A percentile compares a stretch with the other conserved stretches of the same genome.
Evolutionary conservation across 108 stramenopile genomes (phyloP).

Genomic region (Pseudonitzschia pungens): DNA sequence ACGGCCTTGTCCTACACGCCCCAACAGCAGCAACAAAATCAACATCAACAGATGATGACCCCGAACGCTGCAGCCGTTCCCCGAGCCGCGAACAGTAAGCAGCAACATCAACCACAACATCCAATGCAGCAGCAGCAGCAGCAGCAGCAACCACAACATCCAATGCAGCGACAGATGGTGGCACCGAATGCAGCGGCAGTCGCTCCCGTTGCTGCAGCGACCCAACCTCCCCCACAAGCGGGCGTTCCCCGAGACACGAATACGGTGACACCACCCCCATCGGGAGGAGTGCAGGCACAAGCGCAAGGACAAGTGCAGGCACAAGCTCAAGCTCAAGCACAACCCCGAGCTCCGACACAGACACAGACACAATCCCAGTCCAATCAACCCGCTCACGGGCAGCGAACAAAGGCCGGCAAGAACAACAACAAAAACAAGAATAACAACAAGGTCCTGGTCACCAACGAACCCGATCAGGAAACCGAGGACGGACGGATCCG

Average conservation of each 20-base stretch:
- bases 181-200: no score
- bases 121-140: background rate
- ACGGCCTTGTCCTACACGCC: no score
- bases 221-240: background rate
- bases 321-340: no score
- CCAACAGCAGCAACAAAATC: no score
- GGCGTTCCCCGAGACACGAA: background rate
- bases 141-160: background rate
- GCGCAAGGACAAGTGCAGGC: background rate
- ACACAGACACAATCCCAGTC: background rate
- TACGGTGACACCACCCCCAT: constrained; percentile 15
- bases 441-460: constrained; percentile 31
- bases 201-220: background rate
- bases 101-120: no score
- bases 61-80: no score
- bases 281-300: background rate
- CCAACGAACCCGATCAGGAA: constrained; percentile 74
- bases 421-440: constrained; percentile 3
- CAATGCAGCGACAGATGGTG: background rate
- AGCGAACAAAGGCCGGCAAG: no score
- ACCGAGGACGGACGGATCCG: constrained; percentile 84
- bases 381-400: background rate
- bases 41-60: no score
- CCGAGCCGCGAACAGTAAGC: no score
- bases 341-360: no score